Conservation (phyloP, 2,329 filamentous ascomycete genomes). For the Cordyceps javanica region DNA sequence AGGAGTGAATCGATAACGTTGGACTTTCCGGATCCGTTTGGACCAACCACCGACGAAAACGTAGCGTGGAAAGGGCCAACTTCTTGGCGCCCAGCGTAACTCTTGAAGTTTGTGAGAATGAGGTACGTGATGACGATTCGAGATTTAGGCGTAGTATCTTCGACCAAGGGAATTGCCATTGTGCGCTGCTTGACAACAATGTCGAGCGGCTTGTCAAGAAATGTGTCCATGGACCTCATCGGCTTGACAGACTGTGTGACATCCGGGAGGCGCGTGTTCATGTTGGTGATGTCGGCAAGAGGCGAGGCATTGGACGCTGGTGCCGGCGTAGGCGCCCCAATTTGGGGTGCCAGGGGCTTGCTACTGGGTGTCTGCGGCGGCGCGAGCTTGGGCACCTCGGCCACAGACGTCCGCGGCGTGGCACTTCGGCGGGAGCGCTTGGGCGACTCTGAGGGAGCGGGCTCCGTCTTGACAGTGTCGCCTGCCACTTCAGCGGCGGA, state of each 20-base stretch:
- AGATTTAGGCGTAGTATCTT: slow-evolving; percentile 70
- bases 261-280: slow-evolving; percentile 42
- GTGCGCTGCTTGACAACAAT: slow-evolving; percentile 84
- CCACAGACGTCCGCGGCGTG: slow-evolving; percentile 35
- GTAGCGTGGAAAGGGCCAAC: slow-evolving; percentile 96
- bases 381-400: slow-evolving; percentile 32
- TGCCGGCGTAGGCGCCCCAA: too few relatives aligned
- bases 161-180: slow-evolving; percentile 58
- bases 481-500: slow-evolving; percentile 48
- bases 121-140: slow-evolving; percentile 91
- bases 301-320: slow-evolving; percentile 52
- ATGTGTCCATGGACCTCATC: slow-evolving; percentile 68
- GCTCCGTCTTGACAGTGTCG: slow-evolving; percentile 27
- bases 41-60: slow-evolving; percentile 95
- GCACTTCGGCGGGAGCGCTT: slow-evolving; percentile 15
- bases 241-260: slow-evolving; percentile 52
- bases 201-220: slow-evolving; percentile 86
- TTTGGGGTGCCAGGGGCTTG: slow-evolving; percentile 51
- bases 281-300: slow-evolving; percentile 66
- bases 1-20: slow-evolving; percentile 97
- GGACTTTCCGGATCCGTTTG: slow-evolving; percentile 96
- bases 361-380: slow-evolving; percentile 44
- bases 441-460: slow-evolving; percentile 21
- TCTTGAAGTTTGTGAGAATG: slow-evolving; percentile 95
- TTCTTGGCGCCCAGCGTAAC: slow-evolving; percentile 90